Percentiles rank a stretch among this genome's conserved stretches.
Evolutionary conservation across 192 early-diverging fungal species (phyloP).

Genomic region (Rhizophagus prolifer): DNA sequence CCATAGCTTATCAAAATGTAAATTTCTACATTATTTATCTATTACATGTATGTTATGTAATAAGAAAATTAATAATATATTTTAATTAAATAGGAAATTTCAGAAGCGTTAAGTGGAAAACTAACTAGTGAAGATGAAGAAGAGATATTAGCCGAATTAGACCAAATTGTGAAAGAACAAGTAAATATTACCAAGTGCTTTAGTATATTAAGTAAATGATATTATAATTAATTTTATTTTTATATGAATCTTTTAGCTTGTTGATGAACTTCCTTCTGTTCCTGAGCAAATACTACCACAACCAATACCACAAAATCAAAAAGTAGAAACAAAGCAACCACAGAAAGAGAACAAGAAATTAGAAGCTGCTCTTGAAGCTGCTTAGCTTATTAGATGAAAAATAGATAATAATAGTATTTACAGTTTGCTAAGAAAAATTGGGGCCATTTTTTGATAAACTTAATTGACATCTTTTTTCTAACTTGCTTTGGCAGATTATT

Average conservation of each 20-base stretch:
- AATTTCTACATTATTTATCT: slow-evolving; percentile 2
- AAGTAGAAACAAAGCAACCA: neutral
- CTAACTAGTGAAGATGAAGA: slow-evolving; percentile 85
- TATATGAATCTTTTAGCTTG: neutral
- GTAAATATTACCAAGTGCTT: neutral
- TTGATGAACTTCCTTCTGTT: neutral
- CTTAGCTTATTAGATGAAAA: neutral
- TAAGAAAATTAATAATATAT: neutral
- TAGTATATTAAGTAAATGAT: neutral
- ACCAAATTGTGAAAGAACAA: slow-evolving; percentile 34
- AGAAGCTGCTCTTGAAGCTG: neutral
- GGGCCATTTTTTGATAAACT: too few relatives aligned
- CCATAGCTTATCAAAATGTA: slow-evolving; percentile 93
- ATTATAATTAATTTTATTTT: neutral
- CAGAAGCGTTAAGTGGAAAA: slow-evolving; percentile 70
- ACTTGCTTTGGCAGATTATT: too few relatives aligned
- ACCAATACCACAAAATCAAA: neutral
- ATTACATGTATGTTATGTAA: neutral
- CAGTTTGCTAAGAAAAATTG: too few relatives aligned
- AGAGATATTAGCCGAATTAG: slow-evolving; percentile 79
- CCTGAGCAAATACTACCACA: neutral
- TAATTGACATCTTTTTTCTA: too few relatives aligned
- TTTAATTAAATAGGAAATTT: slow-evolving; percentile 62
- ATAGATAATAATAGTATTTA: too few relatives aligned
- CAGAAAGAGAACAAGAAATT: neutral